Evolutionary conservation across 768 basidiomycete genomes (phyloP).

Genomic region (Chalciporus chontae): DNA sequence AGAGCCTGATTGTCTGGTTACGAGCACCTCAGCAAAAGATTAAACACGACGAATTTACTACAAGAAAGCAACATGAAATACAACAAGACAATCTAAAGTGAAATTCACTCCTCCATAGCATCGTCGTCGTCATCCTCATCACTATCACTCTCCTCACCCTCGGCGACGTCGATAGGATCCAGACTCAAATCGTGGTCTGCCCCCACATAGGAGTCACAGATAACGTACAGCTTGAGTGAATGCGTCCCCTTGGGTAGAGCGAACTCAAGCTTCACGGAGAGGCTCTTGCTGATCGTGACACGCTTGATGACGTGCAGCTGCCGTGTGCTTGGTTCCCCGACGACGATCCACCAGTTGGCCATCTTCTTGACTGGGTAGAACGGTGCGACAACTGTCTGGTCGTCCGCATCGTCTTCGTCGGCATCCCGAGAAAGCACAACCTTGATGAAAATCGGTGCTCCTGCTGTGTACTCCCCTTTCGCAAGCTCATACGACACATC

Average conservation of each 20-base stretch:
- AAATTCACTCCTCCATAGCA: constrained; percentile 44
- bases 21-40: no score
- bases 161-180: constrained; percentile 80
- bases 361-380: constrained; percentile 89
- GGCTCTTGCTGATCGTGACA: constrained; percentile 71
- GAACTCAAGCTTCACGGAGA: constrained; percentile 88
- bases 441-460: constrained; percentile 76
- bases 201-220: constrained; percentile 89
- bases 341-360: constrained; percentile 96
- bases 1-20: no score
- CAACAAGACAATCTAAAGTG: not conserved
- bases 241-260: constrained; percentile 83
- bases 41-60: not conserved
- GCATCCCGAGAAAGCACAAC: constrained; percentile 79
- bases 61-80: not conserved
- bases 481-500: constrained; percentile 87
- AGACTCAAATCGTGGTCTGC: constrained; percentile 90
- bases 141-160: constrained; percentile 84
- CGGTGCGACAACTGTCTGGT: constrained; percentile 88
- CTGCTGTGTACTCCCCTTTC: constrained; percentile 83
- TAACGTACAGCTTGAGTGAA: constrained; percentile 80
- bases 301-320: constrained; percentile 83
- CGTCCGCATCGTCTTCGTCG: constrained; percentile 70
- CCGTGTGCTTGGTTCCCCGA: constrained; percentile 78
- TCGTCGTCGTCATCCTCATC: constrained; percentile 74